Evolutionary conservation across 2,329 filamentous ascomycete species (phyloP).

Genomic region (Colletotrichum agaves): DNA sequence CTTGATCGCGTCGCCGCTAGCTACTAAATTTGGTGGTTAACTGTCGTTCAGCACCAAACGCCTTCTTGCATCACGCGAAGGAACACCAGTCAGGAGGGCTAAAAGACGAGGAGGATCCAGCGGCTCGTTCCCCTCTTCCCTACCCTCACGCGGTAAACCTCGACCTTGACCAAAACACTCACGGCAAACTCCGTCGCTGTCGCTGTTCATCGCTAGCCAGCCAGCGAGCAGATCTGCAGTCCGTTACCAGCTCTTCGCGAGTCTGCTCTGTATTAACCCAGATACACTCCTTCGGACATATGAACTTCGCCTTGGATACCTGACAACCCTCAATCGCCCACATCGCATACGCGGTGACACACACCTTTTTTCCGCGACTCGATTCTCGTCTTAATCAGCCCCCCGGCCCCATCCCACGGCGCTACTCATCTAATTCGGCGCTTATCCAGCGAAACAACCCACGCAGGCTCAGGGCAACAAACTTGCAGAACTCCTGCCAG

Average conservation of each 20-base stretch:
- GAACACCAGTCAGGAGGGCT: conserved; percentile 1
- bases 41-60: conserved; percentile 14
- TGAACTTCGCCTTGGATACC: conserved; percentile 27
- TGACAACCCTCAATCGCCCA: conserved; percentile 5
- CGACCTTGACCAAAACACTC: conserved; percentile 22
- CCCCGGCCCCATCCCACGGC: conserved; percentile 12
- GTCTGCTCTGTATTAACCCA: neutral
- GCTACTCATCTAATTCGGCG: conserved; percentile 14
- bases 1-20: conserved; percentile 18
- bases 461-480: neutral
- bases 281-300: conserved; percentile 8
- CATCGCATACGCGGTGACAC: conserved; percentile 19
- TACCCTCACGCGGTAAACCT: conserved; percentile 31
- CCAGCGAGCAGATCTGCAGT: conserved; percentile 4
- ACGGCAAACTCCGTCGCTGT: conserved; percentile 14
- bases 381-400: neutral
- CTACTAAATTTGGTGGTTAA: conserved; percentile 24
- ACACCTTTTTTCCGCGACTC: conserved; percentile 19
- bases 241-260: conserved; percentile 13
- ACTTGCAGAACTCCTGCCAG: neutral
- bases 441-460: conserved; percentile 16
- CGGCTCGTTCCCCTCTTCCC: conserved; percentile 20
- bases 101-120: conserved; percentile 11
- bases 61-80: neutral
- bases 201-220: conserved; percentile 9